Evolutionary conservation across 192 early-diverging fungal genomes (phyloP).

Genomic region (Coemansia sp.): DNA sequence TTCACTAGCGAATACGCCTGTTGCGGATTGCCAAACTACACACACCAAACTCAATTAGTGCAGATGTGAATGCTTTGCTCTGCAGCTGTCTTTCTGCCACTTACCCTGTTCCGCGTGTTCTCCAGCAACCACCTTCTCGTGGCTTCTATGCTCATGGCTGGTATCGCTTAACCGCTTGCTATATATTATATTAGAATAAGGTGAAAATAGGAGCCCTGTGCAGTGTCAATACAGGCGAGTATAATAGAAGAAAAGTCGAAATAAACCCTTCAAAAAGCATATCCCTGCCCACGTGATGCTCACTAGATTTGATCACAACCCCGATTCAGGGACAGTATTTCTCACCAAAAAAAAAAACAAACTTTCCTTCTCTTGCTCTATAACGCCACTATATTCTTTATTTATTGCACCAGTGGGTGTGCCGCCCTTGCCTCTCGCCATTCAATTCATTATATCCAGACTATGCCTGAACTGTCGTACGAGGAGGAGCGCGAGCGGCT

Average conservation of each 20-base stretch:
- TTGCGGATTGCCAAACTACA: constrained; percentile 42
- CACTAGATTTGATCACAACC: not conserved
- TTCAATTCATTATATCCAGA: not conserved
- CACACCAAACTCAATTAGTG: not conserved
- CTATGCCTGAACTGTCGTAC: constrained; percentile 5
- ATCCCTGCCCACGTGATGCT: not conserved
- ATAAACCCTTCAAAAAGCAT: not conserved
- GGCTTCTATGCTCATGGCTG: constrained; percentile 25
- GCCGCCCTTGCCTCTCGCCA: not conserved
- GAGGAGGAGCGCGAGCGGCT: constrained; percentile 37
- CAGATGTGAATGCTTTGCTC: not conserved
- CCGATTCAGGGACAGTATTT: not conserved
- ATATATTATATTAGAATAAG: not conserved
- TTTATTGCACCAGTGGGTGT: not conserved
- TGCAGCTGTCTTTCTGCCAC: not conserved
- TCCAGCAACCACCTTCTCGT: constrained; percentile 44
- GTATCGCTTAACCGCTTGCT: not conserved
- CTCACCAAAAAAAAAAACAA: not conserved
- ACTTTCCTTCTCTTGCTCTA: not conserved
- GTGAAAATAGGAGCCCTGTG: not conserved
- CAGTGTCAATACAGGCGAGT: not conserved
- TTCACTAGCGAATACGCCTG: constrained; percentile 28
- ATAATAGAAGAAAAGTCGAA: not conserved
- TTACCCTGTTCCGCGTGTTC: constrained; percentile 45
- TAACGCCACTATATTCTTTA: not conserved